A percentile compares a stretch with the other conserved stretches of the same genome.
phyloP scores from a whole-genome alignment of 2,329 filamentous ascomycete species.

The Xylaria multiplex region DNA sequence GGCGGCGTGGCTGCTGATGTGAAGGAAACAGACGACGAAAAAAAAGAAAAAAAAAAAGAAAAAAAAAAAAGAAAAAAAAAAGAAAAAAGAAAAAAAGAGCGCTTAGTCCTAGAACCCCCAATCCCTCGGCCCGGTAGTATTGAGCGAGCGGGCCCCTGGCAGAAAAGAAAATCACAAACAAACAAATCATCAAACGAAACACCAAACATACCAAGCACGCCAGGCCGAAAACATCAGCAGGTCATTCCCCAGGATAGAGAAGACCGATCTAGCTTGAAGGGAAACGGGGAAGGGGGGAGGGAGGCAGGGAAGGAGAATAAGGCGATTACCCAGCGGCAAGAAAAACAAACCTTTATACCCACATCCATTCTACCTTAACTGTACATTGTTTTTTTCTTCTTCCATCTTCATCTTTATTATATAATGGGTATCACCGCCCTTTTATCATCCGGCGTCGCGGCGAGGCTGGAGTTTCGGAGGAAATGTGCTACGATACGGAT shows the following conservation, averaged over 20 bases:
- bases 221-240: not conserved
- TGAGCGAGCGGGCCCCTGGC: too few relatives aligned
- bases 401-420: slow-evolving; percentile 1
- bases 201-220: not conserved
- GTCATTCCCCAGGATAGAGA: not conserved
- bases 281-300: not conserved
- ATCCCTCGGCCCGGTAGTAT: too few relatives aligned
- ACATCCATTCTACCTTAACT: slow-evolving; percentile 10
- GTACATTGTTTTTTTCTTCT: slow-evolving; percentile 22
- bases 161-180: too few relatives aligned
- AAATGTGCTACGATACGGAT: not conserved
- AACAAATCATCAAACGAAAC: not conserved
- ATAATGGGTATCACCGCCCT: slow-evolving; percentile 7
- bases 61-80: not conserved
- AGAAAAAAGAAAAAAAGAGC: slow-evolving; percentile 1
- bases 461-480: slow-evolving; percentile 16
- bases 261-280: not conserved
- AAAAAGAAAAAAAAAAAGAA: not conserved
- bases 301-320: not conserved
- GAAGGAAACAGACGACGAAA: slow-evolving; percentile 30
- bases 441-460: slow-evolving; percentile 14
- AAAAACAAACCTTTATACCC: slow-evolving; percentile 31
- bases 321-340: not conserved
- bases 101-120: too few relatives aligned
- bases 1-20: slow-evolving; percentile 54